phyloP scores from a whole-genome alignment of 495 filamentous ascomycete species.

The Chaetomium cochliodes region DNA sequence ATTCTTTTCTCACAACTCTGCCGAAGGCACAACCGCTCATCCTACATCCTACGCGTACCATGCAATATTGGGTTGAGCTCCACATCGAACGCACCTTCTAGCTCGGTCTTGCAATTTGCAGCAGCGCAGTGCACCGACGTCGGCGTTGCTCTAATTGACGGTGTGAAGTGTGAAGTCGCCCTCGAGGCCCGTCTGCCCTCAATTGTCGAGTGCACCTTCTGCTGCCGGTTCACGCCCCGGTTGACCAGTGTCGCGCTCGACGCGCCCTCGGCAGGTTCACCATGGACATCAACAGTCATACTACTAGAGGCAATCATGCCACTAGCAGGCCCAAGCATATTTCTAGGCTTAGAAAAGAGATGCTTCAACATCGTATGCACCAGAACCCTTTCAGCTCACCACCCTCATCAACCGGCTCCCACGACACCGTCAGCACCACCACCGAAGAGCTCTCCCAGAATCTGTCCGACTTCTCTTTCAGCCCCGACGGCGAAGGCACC shows the following conservation, averaged over 20 bases:
- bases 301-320: conserved; percentile 26
- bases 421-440: conserved; percentile 51
- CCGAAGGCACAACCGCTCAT: neutral
- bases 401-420: conserved; percentile 52
- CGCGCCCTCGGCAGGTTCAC: conserved; percentile 26
- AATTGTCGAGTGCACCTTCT: conserved; percentile 18
- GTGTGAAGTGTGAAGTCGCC: no score
- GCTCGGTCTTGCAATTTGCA: conserved; percentile 3
- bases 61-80: conserved; percentile 7
- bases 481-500: conserved; percentile 48
- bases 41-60: neutral
- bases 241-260: conserved; percentile 23
- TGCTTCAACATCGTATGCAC: conserved; percentile 35
- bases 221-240: conserved; percentile 9
- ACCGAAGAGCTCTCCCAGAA: conserved; percentile 39
- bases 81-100: conserved; percentile 1
- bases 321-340: conserved; percentile 38
- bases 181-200: neutral
- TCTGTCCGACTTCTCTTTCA: conserved; percentile 46
- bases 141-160: conserved; percentile 1
- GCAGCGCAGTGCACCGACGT: neutral
- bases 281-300: conserved; percentile 41
- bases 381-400: conserved; percentile 52
- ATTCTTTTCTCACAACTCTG: neutral
- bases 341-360: conserved; percentile 39